A percentile compares a stretch with the other conserved stretches of the same genome.
phyloP scores from a whole-genome alignment of 768 basidiomycete genomes.

The Amanita pallidorosea region DNA sequence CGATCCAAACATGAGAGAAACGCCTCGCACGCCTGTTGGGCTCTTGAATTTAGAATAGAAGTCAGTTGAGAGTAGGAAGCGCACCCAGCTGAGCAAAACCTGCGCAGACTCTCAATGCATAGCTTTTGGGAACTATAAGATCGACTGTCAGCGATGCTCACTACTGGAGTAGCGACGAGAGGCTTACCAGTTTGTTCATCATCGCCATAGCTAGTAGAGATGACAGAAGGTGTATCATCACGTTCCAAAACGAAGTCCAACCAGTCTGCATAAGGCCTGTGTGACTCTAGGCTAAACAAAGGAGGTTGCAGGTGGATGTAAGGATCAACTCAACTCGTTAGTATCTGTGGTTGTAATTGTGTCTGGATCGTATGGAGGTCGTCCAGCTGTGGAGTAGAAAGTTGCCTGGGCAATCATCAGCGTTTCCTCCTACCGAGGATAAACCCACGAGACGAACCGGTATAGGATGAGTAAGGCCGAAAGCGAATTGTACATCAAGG shows the following conservation, averaged over 20 bases:
- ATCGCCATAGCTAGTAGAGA: conserved; percentile 62
- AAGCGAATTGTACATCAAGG: conserved; percentile 53
- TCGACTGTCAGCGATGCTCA: background rate
- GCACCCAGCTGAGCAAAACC: conserved; percentile 52
- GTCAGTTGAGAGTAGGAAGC: background rate
- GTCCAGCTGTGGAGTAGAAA: conserved; percentile 54
- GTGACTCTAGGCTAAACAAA: conserved; percentile 1
- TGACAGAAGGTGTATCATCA: conserved; percentile 36
- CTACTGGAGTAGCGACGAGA: background rate
- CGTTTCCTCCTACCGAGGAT: background rate
- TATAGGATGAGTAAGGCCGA: conserved; percentile 50
- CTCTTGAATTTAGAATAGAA: background rate
- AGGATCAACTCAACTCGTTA: conserved; percentile 21
- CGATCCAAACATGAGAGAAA: conserved; percentile 49
- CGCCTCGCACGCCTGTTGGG: conserved; percentile 44
- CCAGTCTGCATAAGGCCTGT: conserved; percentile 35
- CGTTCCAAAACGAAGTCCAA: conserved; percentile 39
- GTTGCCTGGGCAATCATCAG: conserved; percentile 21
- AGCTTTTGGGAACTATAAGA: conserved; percentile 37
- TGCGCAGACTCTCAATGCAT: conserved; percentile 41
- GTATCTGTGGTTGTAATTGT: conserved; percentile 21
- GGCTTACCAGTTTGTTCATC: conserved; percentile 52
- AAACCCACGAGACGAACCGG: conserved; percentile 17
- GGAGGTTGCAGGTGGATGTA: background rate
- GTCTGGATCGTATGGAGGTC: conserved; percentile 47